A percentile compares a stretch with the other conserved stretches of the same genome.
phyloP scores from a whole-genome alignment of 306 rosid genomes.

The Psophocarpus tetragonolobus region DNA sequence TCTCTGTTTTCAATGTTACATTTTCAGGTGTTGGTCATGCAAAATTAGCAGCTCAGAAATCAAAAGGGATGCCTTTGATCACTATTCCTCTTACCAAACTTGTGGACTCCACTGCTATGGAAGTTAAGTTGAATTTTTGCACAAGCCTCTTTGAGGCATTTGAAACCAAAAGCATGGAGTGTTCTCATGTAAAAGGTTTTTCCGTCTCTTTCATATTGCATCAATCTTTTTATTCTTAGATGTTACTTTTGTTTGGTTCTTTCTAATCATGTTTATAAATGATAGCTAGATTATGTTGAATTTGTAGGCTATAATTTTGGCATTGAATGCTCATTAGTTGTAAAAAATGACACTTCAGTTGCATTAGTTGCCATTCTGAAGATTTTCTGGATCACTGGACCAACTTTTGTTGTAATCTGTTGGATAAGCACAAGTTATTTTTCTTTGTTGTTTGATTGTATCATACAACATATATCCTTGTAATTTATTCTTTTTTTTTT shows the following conservation, averaged over 20 bases:
- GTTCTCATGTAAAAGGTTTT: conserved; percentile 56
- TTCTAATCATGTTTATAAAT: conserved; percentile 2
- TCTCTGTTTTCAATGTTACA: conserved; percentile 10
- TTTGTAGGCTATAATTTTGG: conserved; percentile 6
- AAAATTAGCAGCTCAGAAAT: conserved; percentile 77
- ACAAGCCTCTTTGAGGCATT: conserved; percentile 63
- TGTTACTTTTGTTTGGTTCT: conserved; percentile 21
- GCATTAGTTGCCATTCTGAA: conserved; percentile 14
- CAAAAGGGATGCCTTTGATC: conserved; percentile 86
- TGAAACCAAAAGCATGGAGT: conserved; percentile 46
- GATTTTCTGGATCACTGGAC: background rate
- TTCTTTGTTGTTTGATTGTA: background rate
- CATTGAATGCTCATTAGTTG: background rate
- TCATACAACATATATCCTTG: conserved; percentile 7
- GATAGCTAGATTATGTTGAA: background rate
- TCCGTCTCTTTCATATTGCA: conserved; percentile 1
- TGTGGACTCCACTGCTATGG: conserved; percentile 58
- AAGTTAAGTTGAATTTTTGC: conserved; percentile 61
- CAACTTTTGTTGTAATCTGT: background rate
- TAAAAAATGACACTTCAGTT: background rate
- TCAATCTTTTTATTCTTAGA: conserved; percentile 2
- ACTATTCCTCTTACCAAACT: conserved; percentile 72
- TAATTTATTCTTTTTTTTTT: background rate
- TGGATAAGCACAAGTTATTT: background rate
- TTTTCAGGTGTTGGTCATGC: conserved; percentile 55